Evolutionary conservation across 2,329 filamentous ascomycete species (phyloP).

Genomic region (Nannizziopsis arthrosporioides): DNA sequence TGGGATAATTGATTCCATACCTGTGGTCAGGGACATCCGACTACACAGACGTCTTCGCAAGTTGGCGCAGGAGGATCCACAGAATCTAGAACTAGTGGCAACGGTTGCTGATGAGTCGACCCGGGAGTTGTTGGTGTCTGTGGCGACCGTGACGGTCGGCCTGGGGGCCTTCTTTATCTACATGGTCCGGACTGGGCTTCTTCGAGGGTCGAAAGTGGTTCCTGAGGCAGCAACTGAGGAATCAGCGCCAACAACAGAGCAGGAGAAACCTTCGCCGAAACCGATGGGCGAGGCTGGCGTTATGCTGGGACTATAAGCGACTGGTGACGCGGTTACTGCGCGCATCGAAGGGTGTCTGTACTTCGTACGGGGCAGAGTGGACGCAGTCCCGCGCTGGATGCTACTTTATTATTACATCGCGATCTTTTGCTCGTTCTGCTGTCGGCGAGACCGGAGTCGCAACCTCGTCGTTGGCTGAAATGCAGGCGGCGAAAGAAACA

Average conservation of each 20-base stretch:
- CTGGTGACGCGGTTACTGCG: background rate
- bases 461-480: no score
- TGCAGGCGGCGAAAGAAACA: no score
- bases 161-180: constrained; percentile 29
- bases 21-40: constrained; percentile 28
- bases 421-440: no score
- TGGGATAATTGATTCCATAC: constrained; percentile 28
- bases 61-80: constrained; percentile 20
- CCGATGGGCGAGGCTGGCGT: constrained; percentile 10
- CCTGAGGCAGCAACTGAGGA: constrained; percentile 3
- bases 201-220: background rate
- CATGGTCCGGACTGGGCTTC: constrained; percentile 24
- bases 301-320: constrained; percentile 6
- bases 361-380: no score
- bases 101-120: constrained; percentile 20
- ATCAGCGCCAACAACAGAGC: constrained; percentile 1
- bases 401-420: no score
- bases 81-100: constrained; percentile 21
- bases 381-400: no score
- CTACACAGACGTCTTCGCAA: constrained; percentile 29
- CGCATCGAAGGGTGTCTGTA: no score
- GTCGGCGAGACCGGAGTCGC: no score
- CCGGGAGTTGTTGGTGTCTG: constrained; percentile 28
- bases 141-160: constrained; percentile 27
- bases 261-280: background rate